Evolutionary conservation across 208 protist genomes (phyloP), one percentile per base, ranked within the genome.

Genomic region (Strigomonas oncopelti): DNA sequence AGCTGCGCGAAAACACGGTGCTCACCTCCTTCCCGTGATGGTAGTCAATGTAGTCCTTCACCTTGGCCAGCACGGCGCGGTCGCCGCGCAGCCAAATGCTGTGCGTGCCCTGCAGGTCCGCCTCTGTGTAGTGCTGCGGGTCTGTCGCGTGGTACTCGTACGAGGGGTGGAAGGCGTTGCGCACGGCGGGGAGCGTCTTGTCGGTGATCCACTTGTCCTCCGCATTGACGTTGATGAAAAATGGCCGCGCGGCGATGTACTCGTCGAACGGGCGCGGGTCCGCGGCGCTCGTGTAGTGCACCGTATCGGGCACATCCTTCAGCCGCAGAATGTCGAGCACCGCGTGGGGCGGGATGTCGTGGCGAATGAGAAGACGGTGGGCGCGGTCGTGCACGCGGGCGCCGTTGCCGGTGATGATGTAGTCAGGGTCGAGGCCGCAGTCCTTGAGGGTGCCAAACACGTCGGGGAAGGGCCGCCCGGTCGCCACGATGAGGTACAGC

Each of bases 341-440:
- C 5, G 68, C 62, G 4, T 73, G 61, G 1, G 76, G 11, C 55
- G 79, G 57, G 16, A 93, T 58, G 55, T 88, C 63, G 55, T 81
- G 71, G 46, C 55, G 60, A 32, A 71, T 68, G 36, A 93, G 42
- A 0, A 77, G 29, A 8, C 69, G 64, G 54, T 81, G 65, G 28
- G 59, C 65, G 7, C 63, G 70, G 46, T 86, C 75, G 65, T 83
- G 77, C 22, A 90, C 65, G 29, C 83, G 81, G 8, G 79, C 80
- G 0, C 87, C 87, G 69, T 93, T 93, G 61, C 79, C 87, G n/a
- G 87, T 87, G 48, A 93, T 83, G 31, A 90, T 78, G 67, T 90
- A 90, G 59, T 76, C 78, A 0, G 81, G 81, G 0, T 74, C 16
- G 18, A 93, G 61, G 0, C 55, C 61, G 14, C 67, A 71, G 25